Percentiles rank a stretch among this genome's conserved stretches.
These are phyloP conservation scores for Apiotrichum montevideense DNA, from an alignment of 1,284 basidiomycete species.

Conservation along the genomic window DNA sequence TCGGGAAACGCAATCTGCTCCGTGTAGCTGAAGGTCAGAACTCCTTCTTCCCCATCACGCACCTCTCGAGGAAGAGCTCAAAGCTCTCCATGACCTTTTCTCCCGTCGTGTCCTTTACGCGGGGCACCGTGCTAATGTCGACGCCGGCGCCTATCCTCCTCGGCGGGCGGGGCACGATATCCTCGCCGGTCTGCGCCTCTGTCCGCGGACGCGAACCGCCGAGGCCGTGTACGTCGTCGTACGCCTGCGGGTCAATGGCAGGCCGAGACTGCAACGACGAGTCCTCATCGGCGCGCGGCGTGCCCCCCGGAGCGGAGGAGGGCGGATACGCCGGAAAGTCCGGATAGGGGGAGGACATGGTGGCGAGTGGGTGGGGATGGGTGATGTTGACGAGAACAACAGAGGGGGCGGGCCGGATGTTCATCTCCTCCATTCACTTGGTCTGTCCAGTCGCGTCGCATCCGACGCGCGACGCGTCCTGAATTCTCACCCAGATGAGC, in stretches of 20 bases:
- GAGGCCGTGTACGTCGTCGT: constrained; percentile 40
- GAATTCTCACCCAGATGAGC: neutral
- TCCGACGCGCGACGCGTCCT: neutral
- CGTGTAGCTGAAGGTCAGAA: constrained; percentile 58
- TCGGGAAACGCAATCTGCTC: constrained; percentile 66
- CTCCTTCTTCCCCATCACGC: constrained; percentile 9
- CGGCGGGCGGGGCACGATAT: constrained; percentile 8
- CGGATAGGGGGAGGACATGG: constrained; percentile 36
- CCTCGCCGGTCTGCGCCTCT: neutral
- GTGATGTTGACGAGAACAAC: too few species aligned
- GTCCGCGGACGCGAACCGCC: constrained; percentile 23
- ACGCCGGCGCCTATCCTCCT: neutral
- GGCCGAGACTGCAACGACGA: constrained; percentile 30
- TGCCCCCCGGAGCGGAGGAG: constrained; percentile 27
- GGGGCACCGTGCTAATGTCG: constrained; percentile 61
- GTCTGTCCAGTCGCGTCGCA: neutral
- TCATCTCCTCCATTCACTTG: too few species aligned
- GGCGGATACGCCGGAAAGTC: constrained; percentile 18
- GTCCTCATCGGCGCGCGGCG: constrained; percentile 19
- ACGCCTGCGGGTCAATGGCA: constrained; percentile 35
- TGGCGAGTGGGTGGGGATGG: neutral
- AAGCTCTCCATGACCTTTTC: constrained; percentile 89
- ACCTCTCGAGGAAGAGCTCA: constrained; percentile 84
- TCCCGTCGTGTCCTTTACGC: constrained; percentile 85
- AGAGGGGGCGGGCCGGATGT: too few species aligned